Base-by-base conservation (phyloP, 2,329 filamentous ascomycete species). In the Colletotrichum salicis region DNA sequence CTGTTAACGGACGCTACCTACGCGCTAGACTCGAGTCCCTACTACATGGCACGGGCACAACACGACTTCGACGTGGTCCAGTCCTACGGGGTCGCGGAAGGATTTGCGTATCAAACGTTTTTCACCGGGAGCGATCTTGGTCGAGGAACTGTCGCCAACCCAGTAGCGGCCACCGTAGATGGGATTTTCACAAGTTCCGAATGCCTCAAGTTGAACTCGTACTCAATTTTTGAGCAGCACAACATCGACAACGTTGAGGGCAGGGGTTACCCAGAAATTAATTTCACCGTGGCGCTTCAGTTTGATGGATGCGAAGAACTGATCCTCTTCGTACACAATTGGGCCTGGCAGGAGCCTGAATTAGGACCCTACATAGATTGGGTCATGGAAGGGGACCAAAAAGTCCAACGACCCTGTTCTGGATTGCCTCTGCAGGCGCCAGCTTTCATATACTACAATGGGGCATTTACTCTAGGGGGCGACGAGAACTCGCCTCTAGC, bases 71-170 rank as follows among this genome's bases (percentile, higher is more conserved):
- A 60, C 35, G 55, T 70, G 56, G 15, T 41, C 7, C 57, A 57
- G 22, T 57, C 63, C 1, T 70, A 62, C 5, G 67, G 67, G 5
- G 35, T 61, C 29, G 51, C 63, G 27, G 45, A 37, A 11, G 24
- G 22, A 5, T 41, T 54, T 24, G 63, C 63, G 1, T 67, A 67
- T n/a, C 67, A 70, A 29, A 66, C 63, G 3, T 70, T 70, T 35
- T 33, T 12, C 11, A 8, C 15, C 4, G n/a, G 22, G 3, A 35
- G 11, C 8, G 51, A 51, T 0, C 8, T 35, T n/a, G 22, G 48
- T 27, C 56, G 67, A 29, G 63, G 67, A 29, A 57, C 63, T 6
- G 19, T 52, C 6, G 24, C 12, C 27, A 22, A 51, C 5, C 63
- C 67, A 5, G 27, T 62, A 22, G 58, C 63, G 3, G 57, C 63